These are phyloP conservation scores for Ampelomyces quisqualis DNA, from an alignment of 2,329 filamentous ascomycete genomes.

Conservation along the genomic window DNA sequence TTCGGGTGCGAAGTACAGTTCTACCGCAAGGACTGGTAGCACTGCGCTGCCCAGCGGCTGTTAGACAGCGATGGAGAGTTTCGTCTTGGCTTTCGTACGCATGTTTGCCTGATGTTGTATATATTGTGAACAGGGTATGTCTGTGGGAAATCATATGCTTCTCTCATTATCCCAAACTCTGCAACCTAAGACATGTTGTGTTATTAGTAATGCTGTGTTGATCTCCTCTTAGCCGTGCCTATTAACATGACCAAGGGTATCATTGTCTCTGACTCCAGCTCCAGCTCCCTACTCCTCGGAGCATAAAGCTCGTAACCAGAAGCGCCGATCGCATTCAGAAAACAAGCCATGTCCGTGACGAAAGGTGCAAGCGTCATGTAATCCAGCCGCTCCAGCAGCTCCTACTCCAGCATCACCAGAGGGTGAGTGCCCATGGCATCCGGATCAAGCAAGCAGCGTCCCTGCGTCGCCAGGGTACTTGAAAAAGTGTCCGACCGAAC, in stretches of 20 bases:
- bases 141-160: no score
- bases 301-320: background rate
- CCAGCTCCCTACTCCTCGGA: background rate
- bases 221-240: no score
- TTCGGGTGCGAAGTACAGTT: slow-evolving; percentile 25
- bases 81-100: background rate
- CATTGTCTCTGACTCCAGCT: background rate
- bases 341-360: background rate
- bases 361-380: background rate
- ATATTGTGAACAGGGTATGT: background rate
- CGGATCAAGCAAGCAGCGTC: background rate
- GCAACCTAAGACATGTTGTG: no score
- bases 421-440: background rate
- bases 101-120: background rate
- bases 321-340: background rate
- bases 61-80: background rate
- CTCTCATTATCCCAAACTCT: no score
- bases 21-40: slow-evolving; percentile 21
- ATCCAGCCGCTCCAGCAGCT: background rate
- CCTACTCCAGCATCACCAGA: background rate
- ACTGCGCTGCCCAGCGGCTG: slow-evolving; percentile 23
- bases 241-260: no score
- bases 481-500: background rate
- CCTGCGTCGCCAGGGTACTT: background rate
- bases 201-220: no score